These are phyloP conservation scores for Endothia cerciana DNA, from an alignment of 2,329 filamentous ascomycete species.

Conservation along the genomic window DNA sequence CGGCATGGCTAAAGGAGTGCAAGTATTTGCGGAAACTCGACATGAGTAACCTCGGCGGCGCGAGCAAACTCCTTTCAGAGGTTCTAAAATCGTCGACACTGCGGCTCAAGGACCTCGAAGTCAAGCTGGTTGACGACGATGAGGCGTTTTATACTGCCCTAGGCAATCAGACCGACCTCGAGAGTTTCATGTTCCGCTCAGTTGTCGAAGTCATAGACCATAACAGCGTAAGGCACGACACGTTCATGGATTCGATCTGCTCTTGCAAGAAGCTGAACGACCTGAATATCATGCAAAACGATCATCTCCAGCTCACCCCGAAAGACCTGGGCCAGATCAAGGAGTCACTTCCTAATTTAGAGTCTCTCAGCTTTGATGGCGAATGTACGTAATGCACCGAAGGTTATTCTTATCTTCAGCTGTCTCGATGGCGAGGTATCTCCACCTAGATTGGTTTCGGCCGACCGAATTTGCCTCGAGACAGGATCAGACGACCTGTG, in stretches of 20 bases:
- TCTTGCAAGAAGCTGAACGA: conserved; percentile 54
- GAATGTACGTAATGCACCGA: conserved; percentile 39
- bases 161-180: conserved; percentile 51
- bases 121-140: conserved; percentile 52
- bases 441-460: not conserved
- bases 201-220: conserved; percentile 31
- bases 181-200: conserved; percentile 34
- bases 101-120: conserved; percentile 49
- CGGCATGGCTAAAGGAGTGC: conserved; percentile 44
- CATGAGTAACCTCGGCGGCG: conserved; percentile 55
- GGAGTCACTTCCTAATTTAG: conserved; percentile 49
- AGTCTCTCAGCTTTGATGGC: conserved; percentile 61
- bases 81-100: conserved; percentile 48
- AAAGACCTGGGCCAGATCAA: conserved; percentile 54
- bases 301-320: conserved; percentile 50
- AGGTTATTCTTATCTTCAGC: not conserved
- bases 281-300: conserved; percentile 52
- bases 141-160: conserved; percentile 57
- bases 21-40: conserved; percentile 52
- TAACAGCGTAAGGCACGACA: conserved; percentile 38
- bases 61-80: conserved; percentile 55
- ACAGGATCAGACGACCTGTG: not conserved
- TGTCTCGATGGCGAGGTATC: not conserved
- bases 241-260: conserved; percentile 48
- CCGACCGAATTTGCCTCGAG: not conserved